Evolutionary conservation across 2,329 filamentous ascomycete genomes (phyloP).

Genomic region (Alternaria postmessia): DNA sequence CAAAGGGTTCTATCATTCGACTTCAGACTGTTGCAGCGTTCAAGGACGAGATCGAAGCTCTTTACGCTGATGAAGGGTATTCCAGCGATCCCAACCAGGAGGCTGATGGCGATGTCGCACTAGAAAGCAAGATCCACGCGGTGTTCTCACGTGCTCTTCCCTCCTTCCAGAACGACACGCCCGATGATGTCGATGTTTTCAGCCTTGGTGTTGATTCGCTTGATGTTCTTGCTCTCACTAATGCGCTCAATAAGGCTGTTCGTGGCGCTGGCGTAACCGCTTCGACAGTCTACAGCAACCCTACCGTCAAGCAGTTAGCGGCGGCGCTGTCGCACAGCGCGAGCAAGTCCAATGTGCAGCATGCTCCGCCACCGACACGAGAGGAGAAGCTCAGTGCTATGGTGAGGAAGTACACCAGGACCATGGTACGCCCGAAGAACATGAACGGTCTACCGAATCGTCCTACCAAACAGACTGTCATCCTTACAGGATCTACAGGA

Average conservation of each 20-base stretch:
- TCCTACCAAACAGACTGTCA: conserved; percentile 13
- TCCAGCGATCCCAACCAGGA: background rate
- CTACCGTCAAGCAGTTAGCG: background rate
- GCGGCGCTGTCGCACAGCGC: background rate
- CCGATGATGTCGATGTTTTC: conserved; percentile 1
- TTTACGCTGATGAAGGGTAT: conserved; percentile 24
- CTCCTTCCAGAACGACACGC: background rate
- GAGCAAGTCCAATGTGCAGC: background rate
- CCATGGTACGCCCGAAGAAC: background rate
- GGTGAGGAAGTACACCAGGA: conserved; percentile 4
- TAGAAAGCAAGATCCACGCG: background rate
- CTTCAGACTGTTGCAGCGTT: conserved; percentile 31
- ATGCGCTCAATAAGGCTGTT: conserved; percentile 4
- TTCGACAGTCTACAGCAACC: conserved; percentile 5
- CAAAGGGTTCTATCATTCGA: conserved; percentile 37
- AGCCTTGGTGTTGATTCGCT: conserved; percentile 8
- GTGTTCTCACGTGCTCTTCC: background rate
- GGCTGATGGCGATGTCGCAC: background rate
- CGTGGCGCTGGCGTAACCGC: background rate
- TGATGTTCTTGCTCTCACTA: conserved; percentile 7
- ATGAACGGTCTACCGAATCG: no score
- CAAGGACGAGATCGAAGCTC: conserved; percentile 30
- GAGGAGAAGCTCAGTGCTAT: conserved; percentile 4
- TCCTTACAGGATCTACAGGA: conserved; percentile 37
- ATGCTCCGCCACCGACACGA: background rate